Base-by-base conservation (phyloP, 345 rosid species). In the Eutrema yunnanense region DNA sequence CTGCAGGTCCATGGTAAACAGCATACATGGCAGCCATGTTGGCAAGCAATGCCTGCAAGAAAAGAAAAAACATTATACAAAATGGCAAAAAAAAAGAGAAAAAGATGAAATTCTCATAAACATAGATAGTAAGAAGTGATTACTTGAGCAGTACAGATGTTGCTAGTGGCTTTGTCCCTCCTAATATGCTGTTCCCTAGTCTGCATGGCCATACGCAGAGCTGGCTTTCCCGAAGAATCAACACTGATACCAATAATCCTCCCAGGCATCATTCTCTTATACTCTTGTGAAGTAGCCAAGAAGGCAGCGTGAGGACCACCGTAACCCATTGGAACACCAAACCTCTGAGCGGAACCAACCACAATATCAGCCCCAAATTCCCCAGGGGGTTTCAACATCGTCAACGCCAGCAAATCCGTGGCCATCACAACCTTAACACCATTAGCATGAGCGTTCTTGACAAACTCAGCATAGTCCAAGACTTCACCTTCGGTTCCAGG, bases 61-160 rank as follows among this genome's bases (percentile, higher is more conserved):
- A 61, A 61, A 43, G 5, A 6, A 65, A 80, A 65, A 47, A 70
- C 46, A 62, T 49, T 19, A 40, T 33, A 69, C 77, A 78, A 73
- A 27, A 37, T 27, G 14, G 6, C 14, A 6, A 46, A 9, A 40
- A 38, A 50, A 32, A 50, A 32, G 55, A 62, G 32, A n/a, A 73
- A 58, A 38, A 65, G 34, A 57, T 32, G 5, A 44, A 65, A 41
- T n/a, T 14, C 19, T 16, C 36, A 60, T 43, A 44, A 62, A n/a
- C 22, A 71, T 27, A 16, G 62, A 34, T 52, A 22, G 46, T 58
- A 60, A 38, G 33, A 69, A 62, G 74, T 62, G 2, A 61, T 82
- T 86, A 92, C 99, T 78, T 95, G 99, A 78, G 99, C 94, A 60
- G 99, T 95, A 82, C 98, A 95, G 84, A 95, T 95, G 87, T 95